A percentile compares a stretch with the other conserved stretches of the same genome.
Evolutionary conservation across 192 early-diverging fungal genomes (phyloP).

Genomic region (Entomortierella lignicola): DNA sequence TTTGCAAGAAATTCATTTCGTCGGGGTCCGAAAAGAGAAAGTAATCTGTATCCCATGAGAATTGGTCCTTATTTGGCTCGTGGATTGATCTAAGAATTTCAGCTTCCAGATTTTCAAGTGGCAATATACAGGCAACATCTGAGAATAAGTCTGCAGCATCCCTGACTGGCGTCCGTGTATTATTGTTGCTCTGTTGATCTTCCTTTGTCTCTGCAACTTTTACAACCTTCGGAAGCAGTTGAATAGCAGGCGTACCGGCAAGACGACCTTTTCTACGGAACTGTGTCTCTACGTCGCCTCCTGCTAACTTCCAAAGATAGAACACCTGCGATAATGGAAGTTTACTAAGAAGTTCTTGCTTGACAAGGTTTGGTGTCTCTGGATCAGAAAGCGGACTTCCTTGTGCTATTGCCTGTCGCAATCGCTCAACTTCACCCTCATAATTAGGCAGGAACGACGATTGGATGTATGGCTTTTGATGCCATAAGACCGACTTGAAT

Average conservation of each 20-base stretch:
- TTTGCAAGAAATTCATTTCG: slow-evolving; percentile 68
- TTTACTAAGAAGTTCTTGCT: slow-evolving; percentile 38
- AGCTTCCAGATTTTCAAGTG: slow-evolving; percentile 62
- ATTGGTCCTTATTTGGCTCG: slow-evolving; percentile 57
- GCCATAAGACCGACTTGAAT: slow-evolving; percentile 16
- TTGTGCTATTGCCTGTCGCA: slow-evolving; percentile 16
- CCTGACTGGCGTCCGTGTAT: slow-evolving; percentile 11
- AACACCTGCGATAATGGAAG: slow-evolving; percentile 66
- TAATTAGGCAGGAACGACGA: slow-evolving; percentile 55
- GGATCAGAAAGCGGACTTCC: background rate
- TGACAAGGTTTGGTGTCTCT: background rate
- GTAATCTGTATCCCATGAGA: slow-evolving; percentile 69
- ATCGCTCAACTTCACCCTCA: slow-evolving; percentile 49
- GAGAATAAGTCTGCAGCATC: slow-evolving; percentile 66
- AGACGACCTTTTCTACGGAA: slow-evolving; percentile 60
- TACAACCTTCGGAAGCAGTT: slow-evolving; percentile 61
- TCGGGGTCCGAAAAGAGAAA: slow-evolving; percentile 67
- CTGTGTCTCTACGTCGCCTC: slow-evolving; percentile 71
- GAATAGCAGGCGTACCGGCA: slow-evolving; percentile 63
- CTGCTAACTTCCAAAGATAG: slow-evolving; percentile 74
- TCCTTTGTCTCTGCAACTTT: slow-evolving; percentile 55
- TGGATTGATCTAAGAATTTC: slow-evolving; percentile 54
- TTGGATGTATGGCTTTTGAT: slow-evolving; percentile 54
- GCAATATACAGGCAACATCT: slow-evolving; percentile 56
- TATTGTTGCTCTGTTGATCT: slow-evolving; percentile 46